Percentiles rank a stretch among this genome's conserved stretches.
Evolutionary conservation across 257 asterid genomes (phyloP).

Genomic region (Marsdenia floribunda): DNA sequence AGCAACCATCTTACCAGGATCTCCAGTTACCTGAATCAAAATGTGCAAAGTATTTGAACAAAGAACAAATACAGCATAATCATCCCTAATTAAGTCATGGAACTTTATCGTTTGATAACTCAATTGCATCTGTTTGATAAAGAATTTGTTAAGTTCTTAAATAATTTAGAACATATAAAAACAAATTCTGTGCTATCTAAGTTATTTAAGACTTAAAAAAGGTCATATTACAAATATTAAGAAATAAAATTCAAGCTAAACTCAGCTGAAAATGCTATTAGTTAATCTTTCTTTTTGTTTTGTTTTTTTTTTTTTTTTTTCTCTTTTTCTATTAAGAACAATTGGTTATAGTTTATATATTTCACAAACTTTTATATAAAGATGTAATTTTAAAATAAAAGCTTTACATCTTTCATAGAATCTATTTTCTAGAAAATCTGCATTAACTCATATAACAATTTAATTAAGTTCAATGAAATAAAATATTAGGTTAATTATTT

Average conservation of each 20-base stretch:
- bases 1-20: constrained; percentile 98
- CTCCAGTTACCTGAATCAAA: constrained; percentile 78
- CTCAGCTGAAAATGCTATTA: neutral
- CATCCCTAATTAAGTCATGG: neutral
- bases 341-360: no score
- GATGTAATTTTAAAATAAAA: no score
- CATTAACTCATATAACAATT: no score
- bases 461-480: neutral
- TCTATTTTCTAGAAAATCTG: no score
- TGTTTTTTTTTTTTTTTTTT: no score
- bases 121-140: neutral
- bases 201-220: neutral
- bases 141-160: neutral
- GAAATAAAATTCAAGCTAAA: no score
- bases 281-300: no score
- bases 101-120: neutral
- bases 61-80: neutral
- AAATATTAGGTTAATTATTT: no score
- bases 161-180: neutral
- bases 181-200: neutral
- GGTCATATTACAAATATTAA: no score
- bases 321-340: no score
- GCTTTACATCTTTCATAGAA: no score
- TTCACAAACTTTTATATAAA: no score
- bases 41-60: neutral